Conservation (phyloP, 2,329 filamentous ascomycete species). For the Ceratocystis harringtonii region DNA sequence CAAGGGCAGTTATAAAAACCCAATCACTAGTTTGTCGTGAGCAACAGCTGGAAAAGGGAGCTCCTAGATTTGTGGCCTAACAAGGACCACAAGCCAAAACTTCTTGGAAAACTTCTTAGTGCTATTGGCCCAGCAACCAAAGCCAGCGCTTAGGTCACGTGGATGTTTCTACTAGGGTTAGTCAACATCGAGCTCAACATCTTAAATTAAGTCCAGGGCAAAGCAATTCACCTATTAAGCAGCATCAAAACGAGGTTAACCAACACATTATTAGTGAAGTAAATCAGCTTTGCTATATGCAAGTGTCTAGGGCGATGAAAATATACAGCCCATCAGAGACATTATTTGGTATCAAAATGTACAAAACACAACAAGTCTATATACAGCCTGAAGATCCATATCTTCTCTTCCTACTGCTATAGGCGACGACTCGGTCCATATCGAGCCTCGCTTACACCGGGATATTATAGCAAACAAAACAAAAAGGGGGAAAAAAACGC, state of each 20-base stretch:
- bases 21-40: neutral
- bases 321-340: neutral
- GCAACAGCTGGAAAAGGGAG: neutral
- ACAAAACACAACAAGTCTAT: neutral
- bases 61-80: neutral
- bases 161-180: neutral
- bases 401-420: no score
- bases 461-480: neutral
- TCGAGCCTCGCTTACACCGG: no score
- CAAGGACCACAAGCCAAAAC: neutral
- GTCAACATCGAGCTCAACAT: neutral
- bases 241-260: no score
- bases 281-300: neutral
- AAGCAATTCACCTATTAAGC: neutral
- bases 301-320: neutral
- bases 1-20: neutral
- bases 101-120: slow-evolving; percentile 3
- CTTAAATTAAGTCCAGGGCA: no score
- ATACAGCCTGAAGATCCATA: no score
- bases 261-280: neutral
- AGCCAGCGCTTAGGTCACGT: slow-evolving; percentile 1
- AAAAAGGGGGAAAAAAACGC: neutral
- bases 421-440: no score
- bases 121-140: slow-evolving; percentile 12
- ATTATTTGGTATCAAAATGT: slow-evolving; percentile 7